Conservation (phyloP, 257 asterid genomes). For the Salvia miltiorrhiza region DNA sequence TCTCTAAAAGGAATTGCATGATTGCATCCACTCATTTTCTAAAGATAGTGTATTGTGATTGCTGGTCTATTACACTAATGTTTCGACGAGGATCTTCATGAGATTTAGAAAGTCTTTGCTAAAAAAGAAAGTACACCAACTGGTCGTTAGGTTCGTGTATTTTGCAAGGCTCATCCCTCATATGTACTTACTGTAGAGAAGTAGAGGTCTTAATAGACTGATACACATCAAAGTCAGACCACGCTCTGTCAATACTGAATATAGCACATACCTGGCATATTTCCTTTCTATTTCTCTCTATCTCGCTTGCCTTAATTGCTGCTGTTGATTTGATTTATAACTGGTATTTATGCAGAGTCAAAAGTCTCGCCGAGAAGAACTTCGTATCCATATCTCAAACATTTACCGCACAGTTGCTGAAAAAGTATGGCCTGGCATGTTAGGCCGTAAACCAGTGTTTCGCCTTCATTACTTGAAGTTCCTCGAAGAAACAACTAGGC, state of each 20-base stretch:
- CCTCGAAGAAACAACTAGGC: constrained; percentile 88
- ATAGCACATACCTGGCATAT: background rate
- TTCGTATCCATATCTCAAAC: constrained; percentile 78
- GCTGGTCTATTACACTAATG: constrained; percentile 5
- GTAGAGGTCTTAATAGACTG: background rate
- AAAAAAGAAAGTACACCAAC: background rate
- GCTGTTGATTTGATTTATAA: constrained; percentile 18
- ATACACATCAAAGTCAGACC: constrained; percentile 9
- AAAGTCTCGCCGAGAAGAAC: constrained; percentile 97
- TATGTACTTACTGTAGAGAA: constrained; percentile 13
- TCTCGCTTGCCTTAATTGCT: background rate
- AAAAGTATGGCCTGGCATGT: constrained; percentile 98
- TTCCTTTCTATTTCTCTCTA: background rate
- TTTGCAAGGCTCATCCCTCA: background rate
- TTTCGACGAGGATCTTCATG: background rate
- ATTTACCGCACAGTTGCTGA: constrained; percentile 91
- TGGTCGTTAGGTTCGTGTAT: background rate
- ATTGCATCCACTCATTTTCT: constrained; percentile 1
- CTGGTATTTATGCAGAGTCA: constrained; percentile 64
- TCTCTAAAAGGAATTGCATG: constrained; percentile 9
- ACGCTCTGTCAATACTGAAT: constrained; percentile 7
- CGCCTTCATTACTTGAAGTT: constrained; percentile 96
- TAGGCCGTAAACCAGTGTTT: constrained; percentile 87
- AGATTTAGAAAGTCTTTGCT: background rate
- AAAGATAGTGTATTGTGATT: constrained; percentile 13